These are phyloP conservation scores for Debaryomycetaceae sp. DNA, from an alignment of 1,139 yeast genomes.

Conservation along the genomic window DNA sequence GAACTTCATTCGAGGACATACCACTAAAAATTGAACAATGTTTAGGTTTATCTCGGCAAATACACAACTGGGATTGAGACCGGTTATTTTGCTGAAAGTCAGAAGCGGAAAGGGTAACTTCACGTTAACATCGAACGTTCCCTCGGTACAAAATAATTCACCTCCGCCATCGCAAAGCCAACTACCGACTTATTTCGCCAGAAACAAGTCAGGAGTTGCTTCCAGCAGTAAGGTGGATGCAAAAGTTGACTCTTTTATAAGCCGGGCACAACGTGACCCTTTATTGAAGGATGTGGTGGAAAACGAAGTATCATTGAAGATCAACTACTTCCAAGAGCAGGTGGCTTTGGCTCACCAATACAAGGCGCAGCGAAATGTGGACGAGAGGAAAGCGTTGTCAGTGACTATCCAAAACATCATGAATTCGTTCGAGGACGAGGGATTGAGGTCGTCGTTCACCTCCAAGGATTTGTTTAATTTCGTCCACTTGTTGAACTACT, in stretches of 20 bases:
- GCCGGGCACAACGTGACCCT: conserved; percentile 21
- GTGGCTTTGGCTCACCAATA: conserved; percentile 19
- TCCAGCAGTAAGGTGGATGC: conserved; percentile 3
- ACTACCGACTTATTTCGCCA: conserved; percentile 8
- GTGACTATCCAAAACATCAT: conserved; percentile 19
- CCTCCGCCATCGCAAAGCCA: conserved; percentile 5
- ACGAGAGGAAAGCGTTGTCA: conserved; percentile 18
- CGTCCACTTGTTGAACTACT: conserved; percentile 22
- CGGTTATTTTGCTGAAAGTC: conserved; percentile 38
- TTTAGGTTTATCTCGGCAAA: conserved; percentile 39
- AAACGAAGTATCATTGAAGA: conserved; percentile 18
- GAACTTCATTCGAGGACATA: background rate
- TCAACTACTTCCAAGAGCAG: conserved; percentile 27
- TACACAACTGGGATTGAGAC: conserved; percentile 37
- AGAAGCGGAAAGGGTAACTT: conserved; percentile 27
- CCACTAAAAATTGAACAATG: conserved; percentile 16
- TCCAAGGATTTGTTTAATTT: conserved; percentile 25
- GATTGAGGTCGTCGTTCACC: conserved; percentile 22
- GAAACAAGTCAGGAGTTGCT: conserved; percentile 17
- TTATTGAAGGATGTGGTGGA: conserved; percentile 17
- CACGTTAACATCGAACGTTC: conserved; percentile 11
- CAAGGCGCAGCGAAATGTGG: conserved; percentile 12
- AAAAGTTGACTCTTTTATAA: conserved; percentile 14
- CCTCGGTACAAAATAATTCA: conserved; percentile 6
- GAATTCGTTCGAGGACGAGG: conserved; percentile 26